Base-by-base conservation (phyloP, 495 filamentous ascomycete species). In the Cercophora newfieldiana region DNA sequence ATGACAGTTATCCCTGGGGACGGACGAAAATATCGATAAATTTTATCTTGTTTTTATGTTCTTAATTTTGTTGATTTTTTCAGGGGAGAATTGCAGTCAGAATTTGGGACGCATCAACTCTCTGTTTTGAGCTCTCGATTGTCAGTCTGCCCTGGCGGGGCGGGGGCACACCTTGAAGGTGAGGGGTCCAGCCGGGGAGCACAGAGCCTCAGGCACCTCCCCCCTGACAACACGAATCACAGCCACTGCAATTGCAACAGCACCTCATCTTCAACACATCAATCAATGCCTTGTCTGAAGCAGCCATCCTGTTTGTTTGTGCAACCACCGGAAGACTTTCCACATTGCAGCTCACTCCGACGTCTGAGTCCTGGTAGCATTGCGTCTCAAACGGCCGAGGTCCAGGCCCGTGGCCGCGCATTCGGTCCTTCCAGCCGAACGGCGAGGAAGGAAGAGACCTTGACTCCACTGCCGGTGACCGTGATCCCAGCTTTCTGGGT, bases 391-490 rank as follows among this genome's bases (percentile, higher is more conserved):
- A 44, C 48, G 19, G 30, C 51, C 51, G n/a, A 51, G 26, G 19
- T 12, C 60, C 12, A 29, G 31, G 26, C 6, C 44, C 25, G 19
- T 6, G 30, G 7, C 47, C 18, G 28, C 55, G 18, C 22, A 53
- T 66, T 68, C 66, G 66, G 61, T 64, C 66, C 66, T 68, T 64
- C 44, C 37, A 64, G 21, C 61, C 66, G 66, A 64, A 44, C 37
- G 18, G 10, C 37, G 18, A 14, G 37, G 55, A 28, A 19, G 28
- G 31, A 22, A 21, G 18, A 22, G 16, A 19, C 48, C 1, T 19
- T 21, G 33, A 7, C 24, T 22, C n/a, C 10, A 53, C 50, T 22
- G 24, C 21, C n/a, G 18, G 47, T 63, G 50, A n/a, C 21, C 50
- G 18, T 21, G 29, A 53, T 48, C 62, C 51, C 62, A 28, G 51